A percentile compares a stretch with the other conserved stretches of the same genome.
These are phyloP conservation scores for Daldinia eschscholtzii DNA, from an alignment of 2,329 filamentous ascomycete genomes.

Conservation along the genomic window DNA sequence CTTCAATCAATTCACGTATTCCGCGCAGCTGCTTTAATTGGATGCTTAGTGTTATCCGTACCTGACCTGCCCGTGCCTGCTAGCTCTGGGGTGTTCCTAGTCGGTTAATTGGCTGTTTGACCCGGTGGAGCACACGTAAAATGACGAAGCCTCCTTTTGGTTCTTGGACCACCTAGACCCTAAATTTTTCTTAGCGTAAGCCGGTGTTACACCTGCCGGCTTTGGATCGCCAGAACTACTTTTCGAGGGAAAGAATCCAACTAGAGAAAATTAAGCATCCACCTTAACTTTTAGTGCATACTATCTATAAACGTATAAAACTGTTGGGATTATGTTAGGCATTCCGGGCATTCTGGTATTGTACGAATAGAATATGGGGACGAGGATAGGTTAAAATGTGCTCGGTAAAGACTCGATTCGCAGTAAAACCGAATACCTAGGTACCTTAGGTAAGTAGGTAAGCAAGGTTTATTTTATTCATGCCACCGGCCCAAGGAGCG, in stretches of 20 bases:
- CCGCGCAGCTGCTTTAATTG: constrained; percentile 9
- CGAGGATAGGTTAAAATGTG: constrained; percentile 14
- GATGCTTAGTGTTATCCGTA: constrained; percentile 29
- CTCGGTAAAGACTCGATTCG: constrained; percentile 24
- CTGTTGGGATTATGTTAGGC: too few species aligned
- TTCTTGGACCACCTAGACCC: constrained; percentile 19
- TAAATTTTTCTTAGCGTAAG: constrained; percentile 28
- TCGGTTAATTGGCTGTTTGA: constrained; percentile 11
- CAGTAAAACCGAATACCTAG: constrained; percentile 27
- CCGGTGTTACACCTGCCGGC: constrained; percentile 33
- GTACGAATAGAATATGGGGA: neutral
- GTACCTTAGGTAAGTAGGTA: too few species aligned
- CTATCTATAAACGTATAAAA: neutral
- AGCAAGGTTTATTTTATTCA: constrained; percentile 26
- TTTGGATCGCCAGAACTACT: constrained; percentile 12
- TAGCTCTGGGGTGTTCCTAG: constrained; percentile 8
- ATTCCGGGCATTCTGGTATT: too few species aligned
- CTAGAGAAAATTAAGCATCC: neutral
- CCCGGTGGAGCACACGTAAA: constrained; percentile 33
- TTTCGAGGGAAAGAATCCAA: neutral
- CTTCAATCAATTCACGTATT: neutral
- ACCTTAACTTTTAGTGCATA: neutral
- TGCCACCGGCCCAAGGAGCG: constrained; percentile 23
- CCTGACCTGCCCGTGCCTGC: constrained; percentile 8
- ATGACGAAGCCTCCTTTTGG: constrained; percentile 42